These are phyloP conservation scores for Musa itinerans DNA, from an alignment of 176 grass and related monocot genomes.

Conservation along the genomic window DNA sequence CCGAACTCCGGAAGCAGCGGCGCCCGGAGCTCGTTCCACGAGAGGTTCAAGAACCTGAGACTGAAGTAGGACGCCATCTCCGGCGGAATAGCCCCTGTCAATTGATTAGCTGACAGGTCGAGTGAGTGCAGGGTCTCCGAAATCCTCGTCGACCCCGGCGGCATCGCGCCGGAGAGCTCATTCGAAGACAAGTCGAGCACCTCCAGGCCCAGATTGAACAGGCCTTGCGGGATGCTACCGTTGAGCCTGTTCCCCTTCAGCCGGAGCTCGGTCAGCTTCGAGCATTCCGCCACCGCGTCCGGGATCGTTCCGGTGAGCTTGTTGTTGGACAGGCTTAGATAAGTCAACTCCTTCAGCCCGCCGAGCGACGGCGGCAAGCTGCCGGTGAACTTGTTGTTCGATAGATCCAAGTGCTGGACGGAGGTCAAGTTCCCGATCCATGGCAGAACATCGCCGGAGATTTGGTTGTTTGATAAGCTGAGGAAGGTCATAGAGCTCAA, in stretches of 20 bases:
- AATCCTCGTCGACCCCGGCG: conserved; percentile 37
- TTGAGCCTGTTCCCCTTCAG: conserved; percentile 46
- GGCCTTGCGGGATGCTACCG: conserved; percentile 48
- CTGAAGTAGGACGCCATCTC: conserved; percentile 57
- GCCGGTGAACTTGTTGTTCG: conserved; percentile 55
- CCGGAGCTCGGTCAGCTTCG: conserved; percentile 51
- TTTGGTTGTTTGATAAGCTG: conserved; percentile 38
- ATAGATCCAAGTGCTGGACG: conserved; percentile 55
- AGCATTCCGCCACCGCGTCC: conserved; percentile 43
- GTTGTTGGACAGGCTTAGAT: conserved; percentile 64
- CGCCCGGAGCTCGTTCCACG: conserved; percentile 62
- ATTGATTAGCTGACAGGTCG: conserved; percentile 60
- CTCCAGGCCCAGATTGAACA: conserved; percentile 71
- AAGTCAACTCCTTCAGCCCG: conserved; percentile 58
- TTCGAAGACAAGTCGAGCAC: conserved; percentile 80
- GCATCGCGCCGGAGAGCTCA: conserved; percentile 47
- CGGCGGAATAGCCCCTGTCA: conserved; percentile 56
- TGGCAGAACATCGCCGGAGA: conserved; percentile 44
- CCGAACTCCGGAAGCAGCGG: conserved; percentile 72
- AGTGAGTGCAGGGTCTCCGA: conserved; percentile 60
- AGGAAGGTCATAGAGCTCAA: conserved; percentile 51
- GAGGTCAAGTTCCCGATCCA: conserved; percentile 56
- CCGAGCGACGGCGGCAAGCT: conserved; percentile 46
- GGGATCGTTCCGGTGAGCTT: conserved; percentile 45
- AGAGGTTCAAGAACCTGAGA: conserved; percentile 73